Percentiles rank a stretch among this genome's conserved stretches.
Conservation (phyloP, 2,329 filamentous ascomycete genomes). For the Colletotrichum sansevieriae region DNA sequence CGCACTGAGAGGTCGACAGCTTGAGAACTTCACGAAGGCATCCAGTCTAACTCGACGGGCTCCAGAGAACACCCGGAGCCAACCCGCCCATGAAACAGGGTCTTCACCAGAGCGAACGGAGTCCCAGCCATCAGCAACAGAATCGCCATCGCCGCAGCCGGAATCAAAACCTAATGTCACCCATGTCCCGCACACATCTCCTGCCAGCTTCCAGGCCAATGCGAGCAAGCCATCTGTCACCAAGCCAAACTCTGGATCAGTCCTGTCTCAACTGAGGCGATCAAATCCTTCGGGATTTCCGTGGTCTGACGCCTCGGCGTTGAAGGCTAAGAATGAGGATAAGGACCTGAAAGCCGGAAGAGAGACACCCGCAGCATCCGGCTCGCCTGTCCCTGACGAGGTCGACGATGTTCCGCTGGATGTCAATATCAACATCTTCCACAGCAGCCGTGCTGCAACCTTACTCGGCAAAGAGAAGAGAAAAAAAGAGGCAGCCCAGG, state of each 20-base stretch:
- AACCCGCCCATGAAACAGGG: background rate
- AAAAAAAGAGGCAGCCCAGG: background rate
- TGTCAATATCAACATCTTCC: conserved; percentile 63
- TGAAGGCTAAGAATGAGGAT: conserved; percentile 7
- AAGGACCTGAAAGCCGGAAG: background rate
- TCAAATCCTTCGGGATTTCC: conserved; percentile 22
- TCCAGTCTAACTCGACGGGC: conserved; percentile 55
- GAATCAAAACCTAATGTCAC: background rate
- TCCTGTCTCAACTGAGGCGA: conserved; percentile 37
- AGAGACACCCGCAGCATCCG: background rate
- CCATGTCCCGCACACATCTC: conserved; percentile 36
- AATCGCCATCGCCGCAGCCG: background rate
- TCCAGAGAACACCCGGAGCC: conserved; percentile 17
- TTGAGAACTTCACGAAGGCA: conserved; percentile 63
- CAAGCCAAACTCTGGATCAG: conserved; percentile 29
- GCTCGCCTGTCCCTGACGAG: conserved; percentile 37
- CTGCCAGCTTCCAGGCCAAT: conserved; percentile 4
- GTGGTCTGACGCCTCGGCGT: conserved; percentile 35
- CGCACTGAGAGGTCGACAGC: conserved; percentile 67
- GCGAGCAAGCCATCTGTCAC: conserved; percentile 20
- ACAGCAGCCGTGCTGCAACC: conserved; percentile 59
- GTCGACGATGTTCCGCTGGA: conserved; percentile 54
- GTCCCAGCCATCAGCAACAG: background rate
- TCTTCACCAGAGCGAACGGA: background rate
- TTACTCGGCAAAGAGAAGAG: conserved; percentile 50